A percentile compares a stretch with the other conserved stretches of the same genome.
These are phyloP conservation scores for Fusarium napiforme DNA, from an alignment of 2,329 filamentous ascomycete genomes.

Conservation along the genomic window DNA sequence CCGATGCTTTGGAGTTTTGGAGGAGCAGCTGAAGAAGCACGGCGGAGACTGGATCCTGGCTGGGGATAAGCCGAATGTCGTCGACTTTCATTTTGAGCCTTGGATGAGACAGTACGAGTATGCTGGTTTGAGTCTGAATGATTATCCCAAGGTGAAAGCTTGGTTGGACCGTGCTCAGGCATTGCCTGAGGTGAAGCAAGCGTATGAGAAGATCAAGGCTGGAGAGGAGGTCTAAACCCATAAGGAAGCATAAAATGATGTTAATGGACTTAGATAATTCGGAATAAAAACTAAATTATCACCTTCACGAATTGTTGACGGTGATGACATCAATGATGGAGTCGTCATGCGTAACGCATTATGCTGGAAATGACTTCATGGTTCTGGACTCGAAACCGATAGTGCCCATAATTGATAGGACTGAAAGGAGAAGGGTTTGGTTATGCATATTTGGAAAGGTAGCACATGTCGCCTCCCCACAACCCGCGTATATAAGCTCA, in stretches of 20 bases:
- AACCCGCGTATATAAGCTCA: background rate
- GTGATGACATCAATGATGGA: no score
- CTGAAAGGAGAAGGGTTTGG: background rate
- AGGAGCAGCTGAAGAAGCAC: constrained; percentile 17
- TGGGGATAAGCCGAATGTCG: constrained; percentile 4
- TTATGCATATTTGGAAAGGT: background rate
- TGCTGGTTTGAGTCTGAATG: constrained; percentile 4
- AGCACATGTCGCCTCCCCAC: no score
- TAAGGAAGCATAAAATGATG: no score
- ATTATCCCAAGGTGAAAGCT: constrained; percentile 5
- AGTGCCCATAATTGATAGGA: no score
- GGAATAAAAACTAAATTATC: background rate
- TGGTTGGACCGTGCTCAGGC: constrained; percentile 16
- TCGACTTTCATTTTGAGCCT: constrained; percentile 26
- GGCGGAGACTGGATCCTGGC: constrained; percentile 10
- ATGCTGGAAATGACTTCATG: no score
- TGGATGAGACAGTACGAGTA: constrained; percentile 10
- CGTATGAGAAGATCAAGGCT: constrained; percentile 21
- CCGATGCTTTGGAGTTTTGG: constrained; percentile 15
- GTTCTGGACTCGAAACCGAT: no score
- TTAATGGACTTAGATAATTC: no score
- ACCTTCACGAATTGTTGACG: no score
- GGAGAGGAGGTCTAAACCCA: background rate
- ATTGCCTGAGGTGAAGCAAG: background rate
- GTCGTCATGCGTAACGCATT: no score